Conservation (phyloP, 805 yeast genomes). For the Cyberlindnera suaveolens region DNA sequence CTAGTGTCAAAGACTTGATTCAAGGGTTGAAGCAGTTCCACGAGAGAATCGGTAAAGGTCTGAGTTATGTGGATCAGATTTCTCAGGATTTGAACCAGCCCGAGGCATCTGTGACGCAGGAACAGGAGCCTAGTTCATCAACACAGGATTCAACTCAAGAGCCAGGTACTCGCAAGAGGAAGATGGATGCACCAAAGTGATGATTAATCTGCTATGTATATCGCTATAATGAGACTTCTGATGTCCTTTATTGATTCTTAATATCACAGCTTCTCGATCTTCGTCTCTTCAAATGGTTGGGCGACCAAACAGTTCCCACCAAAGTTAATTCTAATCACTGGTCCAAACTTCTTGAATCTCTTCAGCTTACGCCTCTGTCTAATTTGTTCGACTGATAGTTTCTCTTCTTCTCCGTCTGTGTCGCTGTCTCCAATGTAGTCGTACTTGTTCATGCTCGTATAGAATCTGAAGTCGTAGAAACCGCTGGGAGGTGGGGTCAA, state of each 20-base stretch:
- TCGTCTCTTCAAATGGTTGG: constrained; percentile 21
- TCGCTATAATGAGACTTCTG: too few species aligned
- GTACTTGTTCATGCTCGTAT: constrained; percentile 14
- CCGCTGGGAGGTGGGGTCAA: neutral
- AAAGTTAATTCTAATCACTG: constrained; percentile 20
- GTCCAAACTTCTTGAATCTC: constrained; percentile 15
- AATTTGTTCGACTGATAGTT: constrained; percentile 12
- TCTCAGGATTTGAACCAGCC: neutral
- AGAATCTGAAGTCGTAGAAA: constrained; percentile 12
- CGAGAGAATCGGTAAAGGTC: constrained; percentile 9
- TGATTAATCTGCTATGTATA: neutral
- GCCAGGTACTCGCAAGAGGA: neutral
- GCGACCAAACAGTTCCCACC: constrained; percentile 17
- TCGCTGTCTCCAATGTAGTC: constrained; percentile 23
- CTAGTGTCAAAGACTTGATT: constrained; percentile 8
- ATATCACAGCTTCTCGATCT: constrained; percentile 11
- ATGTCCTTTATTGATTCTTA: too few species aligned
- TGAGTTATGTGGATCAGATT: neutral
- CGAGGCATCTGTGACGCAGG: neutral
- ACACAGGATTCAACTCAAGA: neutral
- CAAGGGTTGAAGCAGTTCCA: constrained; percentile 11
- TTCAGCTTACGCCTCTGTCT: constrained; percentile 9
- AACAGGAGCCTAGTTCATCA: neutral
- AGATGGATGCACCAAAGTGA: neutral
- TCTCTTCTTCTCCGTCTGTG: constrained; percentile 24